Base-by-base conservation (phyloP, 345 rosid species). In the Theobroma cacao region DNA sequence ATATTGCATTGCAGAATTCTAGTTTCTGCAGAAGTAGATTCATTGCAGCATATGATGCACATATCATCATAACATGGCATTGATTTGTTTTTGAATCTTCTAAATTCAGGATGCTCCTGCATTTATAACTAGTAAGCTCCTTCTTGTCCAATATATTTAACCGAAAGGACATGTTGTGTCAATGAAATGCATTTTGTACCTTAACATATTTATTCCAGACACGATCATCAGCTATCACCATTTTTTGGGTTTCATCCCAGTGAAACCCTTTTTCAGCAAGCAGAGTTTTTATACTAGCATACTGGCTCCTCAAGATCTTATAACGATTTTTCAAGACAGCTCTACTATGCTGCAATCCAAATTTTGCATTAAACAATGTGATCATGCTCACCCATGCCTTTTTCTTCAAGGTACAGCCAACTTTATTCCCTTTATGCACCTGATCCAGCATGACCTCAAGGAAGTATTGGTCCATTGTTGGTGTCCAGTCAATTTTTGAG, bases 181-280 rank as follows among this genome's bases (percentile, higher is more conserved):
- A 61, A 31, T 5, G 22, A 31, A 64, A 64, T 4, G 45, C 43
- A 15, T 5, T 30, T 30, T 64, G 69, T 64, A 64, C 69, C 69
- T 64, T 64, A 7, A 64, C 17, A 64, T 64, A 18, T 34, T 34
- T 64, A 34, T 64, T 64, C 45, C 69, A 64, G 26, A 31, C 26
- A 7, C n/a, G 45, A 64, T 34, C 69, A 64, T 64, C 69, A 5
- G 69, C 69, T 64, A 33, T 14, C 36, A 34, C 69, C 69, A 64
- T 64, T 64, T 64, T 64, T 18, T 34, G 24, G 36, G 69, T 64
- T 64, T 34, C 69, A 34, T 64, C 69, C 69, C 69, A 64, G 26
- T 2, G 26, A 33, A 64, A 64, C 69, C 69, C 69, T 2, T 34
- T 34, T 8, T 34, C 12, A 8, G 24, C 1, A 3, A 64, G 69